Evolutionary conservation across 108 stramenopile species (phyloP), one percentile per base, ranked within the genome.

Genomic region (Aurantiochytrium sp.): DNA sequence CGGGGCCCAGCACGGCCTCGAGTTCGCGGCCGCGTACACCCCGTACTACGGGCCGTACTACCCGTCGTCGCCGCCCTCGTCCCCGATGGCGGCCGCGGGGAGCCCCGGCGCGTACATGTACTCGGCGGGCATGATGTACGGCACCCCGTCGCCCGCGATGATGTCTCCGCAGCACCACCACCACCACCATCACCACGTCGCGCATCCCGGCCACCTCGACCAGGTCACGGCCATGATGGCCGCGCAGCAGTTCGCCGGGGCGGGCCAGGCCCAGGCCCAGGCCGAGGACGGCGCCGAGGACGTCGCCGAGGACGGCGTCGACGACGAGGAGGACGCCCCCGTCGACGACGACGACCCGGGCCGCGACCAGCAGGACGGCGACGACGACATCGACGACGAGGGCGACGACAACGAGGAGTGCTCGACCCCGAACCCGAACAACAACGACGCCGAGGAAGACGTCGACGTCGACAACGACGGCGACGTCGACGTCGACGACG

Each of bases 21-120:
- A 34, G 1, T 30, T 27, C 12, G 39, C 45, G 1, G 45, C 42
- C 73, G 42, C 10, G 19, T 24, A 41, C 17, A 12, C 73, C 30
- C 19, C 73, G 36, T 81, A 81, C 45, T 81, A 81, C 30, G 73
- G 73, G 12, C 39, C 39, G 19, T 81, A 81, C 30, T 81, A 81
- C 24, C 73, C 39, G n/a, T 81, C 73, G n/a, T 48, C 73, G 8
- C 73, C 39, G 73, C 73, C 39, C 19, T 41, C 42, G 21, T 41
- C 73, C n/a, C 42, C 42, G 21, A 81, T 41, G 73, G 73, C 24
- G 4, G 39, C 73, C 24, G 73, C 45, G 17, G 45, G 10, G 12
- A 24, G 42, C n/a, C 30, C 45, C 24, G 42, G 45, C 15, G 42
- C 36, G 8, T 48, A 48, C 24, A 24, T 41, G n/a, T 81, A 81